Percentiles rank a stretch among this genome's conserved stretches.
These are phyloP conservation scores for Neurospora sp. DNA, from an alignment of 495 filamentous ascomycete species.

Conservation along the genomic window DNA sequence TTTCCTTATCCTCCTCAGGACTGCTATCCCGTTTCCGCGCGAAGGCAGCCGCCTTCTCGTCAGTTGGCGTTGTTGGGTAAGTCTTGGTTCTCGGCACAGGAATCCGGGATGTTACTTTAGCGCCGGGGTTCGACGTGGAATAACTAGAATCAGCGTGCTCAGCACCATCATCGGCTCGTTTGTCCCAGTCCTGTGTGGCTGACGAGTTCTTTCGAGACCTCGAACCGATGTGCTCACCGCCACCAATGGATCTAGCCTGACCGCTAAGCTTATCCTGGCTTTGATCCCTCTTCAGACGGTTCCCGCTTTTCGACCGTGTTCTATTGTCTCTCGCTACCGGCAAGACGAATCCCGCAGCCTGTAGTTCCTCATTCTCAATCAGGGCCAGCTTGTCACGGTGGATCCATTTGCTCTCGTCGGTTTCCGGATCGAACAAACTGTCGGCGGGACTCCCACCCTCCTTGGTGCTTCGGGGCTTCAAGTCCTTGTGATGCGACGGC, in stretches of 20 bases:
- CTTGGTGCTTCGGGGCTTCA: constrained; percentile 39
- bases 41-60: constrained; percentile 28
- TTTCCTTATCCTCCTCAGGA: constrained; percentile 47
- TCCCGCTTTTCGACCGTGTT: constrained; percentile 31
- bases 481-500: constrained; percentile 19
- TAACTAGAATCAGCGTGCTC: constrained; percentile 45
- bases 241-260: constrained; percentile 14
- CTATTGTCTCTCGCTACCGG: constrained; percentile 44
- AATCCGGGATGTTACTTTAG: constrained; percentile 56
- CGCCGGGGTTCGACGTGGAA: constrained; percentile 25
- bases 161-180: constrained; percentile 59
- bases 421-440: constrained; percentile 47
- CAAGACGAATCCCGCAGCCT: constrained; percentile 71
- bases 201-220: constrained; percentile 41
- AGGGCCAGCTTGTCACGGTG: constrained; percentile 89
- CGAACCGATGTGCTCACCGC: constrained; percentile 14
- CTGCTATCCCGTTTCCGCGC: constrained; percentile 52
- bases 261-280: constrained; percentile 21
- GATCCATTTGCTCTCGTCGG: constrained; percentile 61
- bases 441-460: constrained; percentile 47
- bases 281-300: constrained; percentile 41
- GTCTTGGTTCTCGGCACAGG: constrained; percentile 65
- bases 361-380: constrained; percentile 88
- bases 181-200: constrained; percentile 7
- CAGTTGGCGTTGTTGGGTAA: neutral